Percentiles rank a stretch among this genome's conserved stretches.
Evolutionary conservation across 2,329 filamentous ascomycete genomes (phyloP).

Genomic region (Coniochaeta sp.): DNA sequence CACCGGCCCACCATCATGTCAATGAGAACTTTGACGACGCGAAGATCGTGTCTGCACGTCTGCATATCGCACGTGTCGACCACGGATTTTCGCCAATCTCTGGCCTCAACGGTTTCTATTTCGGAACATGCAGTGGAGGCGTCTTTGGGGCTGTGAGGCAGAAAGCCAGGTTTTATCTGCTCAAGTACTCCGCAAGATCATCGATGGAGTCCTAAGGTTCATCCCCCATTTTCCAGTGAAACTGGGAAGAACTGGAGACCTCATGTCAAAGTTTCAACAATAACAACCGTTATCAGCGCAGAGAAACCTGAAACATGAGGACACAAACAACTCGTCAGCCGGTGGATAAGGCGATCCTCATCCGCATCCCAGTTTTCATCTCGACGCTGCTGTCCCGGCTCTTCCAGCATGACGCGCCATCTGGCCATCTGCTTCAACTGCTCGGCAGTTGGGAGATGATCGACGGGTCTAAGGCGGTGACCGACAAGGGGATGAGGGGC

Average conservation of each 20-base stretch:
- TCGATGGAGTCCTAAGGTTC: too few relatives aligned
- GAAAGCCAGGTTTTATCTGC: not conserved
- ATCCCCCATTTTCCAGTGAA: not conserved
- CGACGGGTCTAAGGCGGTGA: not conserved
- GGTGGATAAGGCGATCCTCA: not conserved
- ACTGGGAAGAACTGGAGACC: not conserved
- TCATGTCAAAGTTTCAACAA: not conserved
- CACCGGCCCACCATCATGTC: not conserved
- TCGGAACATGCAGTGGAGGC: not conserved
- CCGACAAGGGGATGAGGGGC: too few relatives aligned
- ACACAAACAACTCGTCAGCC: not conserved
- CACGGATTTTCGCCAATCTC: too few relatives aligned
- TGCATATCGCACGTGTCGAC: not conserved
- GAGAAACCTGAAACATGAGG: not conserved
- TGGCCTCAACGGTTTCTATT: not conserved
- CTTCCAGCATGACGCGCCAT: not conserved
- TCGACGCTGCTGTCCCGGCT: not conserved
- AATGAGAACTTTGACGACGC: not conserved
- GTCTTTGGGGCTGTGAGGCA: not conserved
- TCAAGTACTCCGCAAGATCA: not conserved
- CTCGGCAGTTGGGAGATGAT: not conserved
- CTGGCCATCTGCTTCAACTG: not conserved
- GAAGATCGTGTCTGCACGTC: not conserved
- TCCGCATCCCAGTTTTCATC: constrained; percentile 1
- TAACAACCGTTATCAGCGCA: not conserved